phyloP scores from a whole-genome alignment of 148 eudicot genomes.

The Rhododendron kiyosumense region DNA sequence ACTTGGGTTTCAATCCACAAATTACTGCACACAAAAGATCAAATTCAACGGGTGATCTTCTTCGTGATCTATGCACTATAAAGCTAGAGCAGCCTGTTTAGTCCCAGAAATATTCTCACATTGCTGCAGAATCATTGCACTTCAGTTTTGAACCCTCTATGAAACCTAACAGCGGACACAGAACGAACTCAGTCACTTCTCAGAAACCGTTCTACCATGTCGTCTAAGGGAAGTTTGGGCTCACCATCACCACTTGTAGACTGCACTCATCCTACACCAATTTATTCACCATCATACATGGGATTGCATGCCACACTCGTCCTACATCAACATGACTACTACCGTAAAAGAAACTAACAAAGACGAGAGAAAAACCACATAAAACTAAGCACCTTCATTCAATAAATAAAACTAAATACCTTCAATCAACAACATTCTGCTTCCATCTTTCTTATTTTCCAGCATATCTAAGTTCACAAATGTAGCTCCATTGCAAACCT shows the following conservation, averaged over 20 bases:
- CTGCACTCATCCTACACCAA: background rate
- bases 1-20: background rate
- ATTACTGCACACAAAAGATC: background rate
- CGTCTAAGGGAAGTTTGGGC: background rate
- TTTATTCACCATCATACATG: background rate
- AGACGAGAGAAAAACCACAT: background rate
- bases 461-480: slow-evolving; percentile 73
- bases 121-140: background rate
- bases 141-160: background rate
- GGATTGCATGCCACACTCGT: background rate
- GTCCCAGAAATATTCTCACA: background rate
- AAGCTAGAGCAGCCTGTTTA: background rate
- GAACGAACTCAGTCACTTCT: background rate
- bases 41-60: background rate
- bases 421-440: slow-evolving; percentile 75
- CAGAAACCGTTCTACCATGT: background rate
- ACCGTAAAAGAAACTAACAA: background rate
- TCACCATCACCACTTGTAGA: background rate
- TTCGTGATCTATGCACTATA: background rate
- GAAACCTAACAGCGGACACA: background rate
- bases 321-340: slow-evolving; percentile 1
- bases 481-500: slow-evolving; percentile 89
- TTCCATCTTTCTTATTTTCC: slow-evolving; percentile 59
- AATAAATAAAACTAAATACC: slow-evolving; percentile 43
- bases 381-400: slow-evolving; percentile 54